Evolutionary conservation across 1,284 basidiomycete genomes (phyloP).

Genomic region (Phellopilus nigrolimitatus): DNA sequence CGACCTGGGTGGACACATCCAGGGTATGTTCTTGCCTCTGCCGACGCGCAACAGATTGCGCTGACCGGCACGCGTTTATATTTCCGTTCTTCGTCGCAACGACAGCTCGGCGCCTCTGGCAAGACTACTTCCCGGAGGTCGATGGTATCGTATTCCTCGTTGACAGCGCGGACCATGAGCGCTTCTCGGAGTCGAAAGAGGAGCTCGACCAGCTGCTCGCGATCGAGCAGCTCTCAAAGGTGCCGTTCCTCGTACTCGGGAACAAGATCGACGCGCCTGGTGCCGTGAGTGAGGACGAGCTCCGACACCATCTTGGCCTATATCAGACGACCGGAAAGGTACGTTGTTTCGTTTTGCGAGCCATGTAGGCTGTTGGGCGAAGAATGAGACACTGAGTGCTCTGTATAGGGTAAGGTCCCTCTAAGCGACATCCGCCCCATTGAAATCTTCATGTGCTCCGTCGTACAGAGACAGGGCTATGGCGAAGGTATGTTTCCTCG

Average conservation of each 20-base stretch:
- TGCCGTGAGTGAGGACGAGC: conserved; percentile 96
- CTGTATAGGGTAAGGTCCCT: conserved; percentile 86
- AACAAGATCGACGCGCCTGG: conserved; percentile 99
- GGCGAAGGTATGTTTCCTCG: conserved; percentile 69
- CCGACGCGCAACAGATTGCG: neutral
- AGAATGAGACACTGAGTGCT: conserved; percentile 1
- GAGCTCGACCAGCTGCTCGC: conserved; percentile 94
- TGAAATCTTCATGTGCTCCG: conserved; percentile 99
- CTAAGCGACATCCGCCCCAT: conserved; percentile 97
- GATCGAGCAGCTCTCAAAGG: conserved; percentile 92
- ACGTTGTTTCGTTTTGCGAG: conserved; percentile 23
- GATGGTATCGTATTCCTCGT: conserved; percentile 99
- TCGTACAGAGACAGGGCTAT: conserved; percentile 98
- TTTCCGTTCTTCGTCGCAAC: conserved; percentile 13
- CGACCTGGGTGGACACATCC: conserved; percentile 96
- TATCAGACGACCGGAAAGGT: conserved; percentile 99
- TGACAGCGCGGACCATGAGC: conserved; percentile 94
- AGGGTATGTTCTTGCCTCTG: conserved; percentile 53
- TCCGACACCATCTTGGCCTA: conserved; percentile 91
- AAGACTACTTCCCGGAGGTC: conserved; percentile 99
- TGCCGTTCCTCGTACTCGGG: conserved; percentile 97
- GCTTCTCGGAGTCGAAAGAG: conserved; percentile 93
- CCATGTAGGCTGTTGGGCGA: neutral
- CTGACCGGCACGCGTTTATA: conserved; percentile 7
- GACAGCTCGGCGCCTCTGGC: conserved; percentile 94